These are phyloP conservation scores for Candida nanaspora DNA, from an alignment of 805 yeast genomes.

Conservation along the genomic window DNA sequence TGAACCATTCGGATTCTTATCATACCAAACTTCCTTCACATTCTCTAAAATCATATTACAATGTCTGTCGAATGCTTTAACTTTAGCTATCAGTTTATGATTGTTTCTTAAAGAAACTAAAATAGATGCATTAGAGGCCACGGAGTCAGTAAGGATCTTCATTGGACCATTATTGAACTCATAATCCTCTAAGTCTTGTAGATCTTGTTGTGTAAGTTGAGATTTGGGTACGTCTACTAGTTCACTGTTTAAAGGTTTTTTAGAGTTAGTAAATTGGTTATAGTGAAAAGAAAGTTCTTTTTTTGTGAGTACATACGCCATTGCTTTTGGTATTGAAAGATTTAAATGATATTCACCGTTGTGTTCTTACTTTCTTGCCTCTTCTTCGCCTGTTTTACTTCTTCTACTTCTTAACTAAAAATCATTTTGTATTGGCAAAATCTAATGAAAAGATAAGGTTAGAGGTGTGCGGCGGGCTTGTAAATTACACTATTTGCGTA, in stretches of 20 bases:
- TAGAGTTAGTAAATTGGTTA: neutral
- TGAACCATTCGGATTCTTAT: constrained; percentile 32
- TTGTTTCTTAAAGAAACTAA: constrained; percentile 88
- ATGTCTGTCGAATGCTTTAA: constrained; percentile 94
- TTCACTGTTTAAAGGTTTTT: no score
- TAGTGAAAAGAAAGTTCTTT: no score
- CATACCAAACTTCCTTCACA: constrained; percentile 70
- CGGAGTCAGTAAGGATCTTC: constrained; percentile 78
- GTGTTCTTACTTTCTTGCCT: no score
- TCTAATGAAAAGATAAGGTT: no score
- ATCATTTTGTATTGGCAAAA: no score
- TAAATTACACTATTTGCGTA: no score
- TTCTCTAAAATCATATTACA: constrained; percentile 89
- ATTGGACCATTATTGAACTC: constrained; percentile 90
- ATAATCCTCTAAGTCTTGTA: constrained; percentile 77
- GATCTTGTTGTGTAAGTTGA: constrained; percentile 74
- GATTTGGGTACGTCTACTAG: constrained; percentile 66
- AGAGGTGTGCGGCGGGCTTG: no score
- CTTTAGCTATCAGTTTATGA: constrained; percentile 83
- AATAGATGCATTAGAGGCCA: constrained; percentile 65
- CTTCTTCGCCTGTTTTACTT: no score
- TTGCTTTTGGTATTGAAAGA: neutral
- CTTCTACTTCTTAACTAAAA: no score
- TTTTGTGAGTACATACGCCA: constrained; percentile 2
- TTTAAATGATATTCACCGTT: no score